Evolutionary conservation across 192 early-diverging fungal genomes (phyloP), one percentile per base, ranked within the genome.

Genomic region (Entomortierella chlamydospora): DNA sequence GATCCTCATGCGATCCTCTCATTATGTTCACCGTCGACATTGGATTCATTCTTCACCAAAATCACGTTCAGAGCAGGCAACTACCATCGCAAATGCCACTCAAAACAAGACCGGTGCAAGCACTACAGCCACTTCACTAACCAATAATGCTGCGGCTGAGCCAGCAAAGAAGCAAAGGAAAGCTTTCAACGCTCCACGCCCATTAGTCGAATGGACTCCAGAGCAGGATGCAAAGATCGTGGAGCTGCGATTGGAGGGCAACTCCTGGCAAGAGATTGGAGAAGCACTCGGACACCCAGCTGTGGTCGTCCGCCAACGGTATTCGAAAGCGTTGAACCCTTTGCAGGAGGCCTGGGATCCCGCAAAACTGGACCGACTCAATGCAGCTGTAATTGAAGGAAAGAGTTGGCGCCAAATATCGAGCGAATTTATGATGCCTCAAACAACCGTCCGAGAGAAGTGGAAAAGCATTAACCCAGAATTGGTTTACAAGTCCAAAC

Each of bases 221-320:
- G 76, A 79, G 39, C 22, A 70, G 34, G 68, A 79, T 33, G 31
- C 49, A 26, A 59, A 65, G 25, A 53, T 79, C 20, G 17, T 70
- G 12, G 68, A 79, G 1, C 54, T 79, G 63, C 61, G 76, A 34
- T 39, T 79, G 23, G 76, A 79, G 30, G 76, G 76, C 8, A 49
- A 59, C 31, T 59, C 41, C 42, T 79, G 76, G 76, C n/a, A 64
- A 11, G 76, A 79, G 31, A 70, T 79, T 39, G 76, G 57, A 11
- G 68, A 31, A 0, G 68, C 57, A 2, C 4, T 70, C 0, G 57
- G 52, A 43, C 34, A 37, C 3, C 68, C 70, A 11, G 8, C 18
- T 11, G 9, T 33, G 6, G 39, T 52, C 1, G 33, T 54, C 28
- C 63, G 65, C 15, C 61, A 70, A 13, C 76, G 68, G 22, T 79